Percentiles rank a stretch among this genome's conserved stretches.
phyloP scores from a whole-genome alignment of 164 flowering plant genomes.

The Echeveria elegans region DNA sequence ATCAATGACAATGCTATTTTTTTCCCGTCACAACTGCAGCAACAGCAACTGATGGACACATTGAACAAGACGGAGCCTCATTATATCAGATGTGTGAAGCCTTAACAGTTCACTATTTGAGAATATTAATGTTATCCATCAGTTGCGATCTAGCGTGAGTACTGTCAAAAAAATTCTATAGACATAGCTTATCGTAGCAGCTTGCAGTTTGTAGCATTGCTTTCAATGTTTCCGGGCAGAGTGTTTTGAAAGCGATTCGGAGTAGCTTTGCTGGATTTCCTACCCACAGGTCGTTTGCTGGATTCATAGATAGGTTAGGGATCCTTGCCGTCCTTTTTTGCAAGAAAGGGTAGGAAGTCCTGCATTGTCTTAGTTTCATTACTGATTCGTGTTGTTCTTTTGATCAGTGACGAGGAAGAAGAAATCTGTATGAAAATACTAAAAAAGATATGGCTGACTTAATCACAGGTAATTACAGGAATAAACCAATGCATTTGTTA shows the following conservation, averaged over 20 bases:
- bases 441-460: constrained; percentile 55
- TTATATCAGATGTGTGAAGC: constrained; percentile 90
- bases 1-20: constrained; percentile 9
- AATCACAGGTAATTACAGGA: constrained; percentile 55
- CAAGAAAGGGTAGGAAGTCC: constrained; percentile 43
- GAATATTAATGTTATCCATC: constrained; percentile 64
- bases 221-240: not conserved
- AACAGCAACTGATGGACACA: constrained; percentile 76
- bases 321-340: constrained; percentile 60
- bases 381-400: not conserved
- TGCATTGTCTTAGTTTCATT: not conserved
- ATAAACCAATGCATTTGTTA: not conserved
- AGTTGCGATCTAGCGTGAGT: constrained; percentile 89
- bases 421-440: constrained; percentile 61
- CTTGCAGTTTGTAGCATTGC: not conserved
- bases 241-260: no score
- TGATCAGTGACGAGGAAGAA: constrained; percentile 64
- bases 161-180: not conserved
- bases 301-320: constrained; percentile 19
- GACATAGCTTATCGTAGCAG: not conserved
- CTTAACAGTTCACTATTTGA: constrained; percentile 68
- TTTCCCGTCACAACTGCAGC: constrained; percentile 78
- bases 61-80: constrained; percentile 79
- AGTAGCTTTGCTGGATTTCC: no score
- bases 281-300: no score